Evolutionary conservation across 2,329 filamentous ascomycete genomes (phyloP), one percentile per base, ranked within the genome.

Genomic region (Colletotrichum theobromicola): DNA sequence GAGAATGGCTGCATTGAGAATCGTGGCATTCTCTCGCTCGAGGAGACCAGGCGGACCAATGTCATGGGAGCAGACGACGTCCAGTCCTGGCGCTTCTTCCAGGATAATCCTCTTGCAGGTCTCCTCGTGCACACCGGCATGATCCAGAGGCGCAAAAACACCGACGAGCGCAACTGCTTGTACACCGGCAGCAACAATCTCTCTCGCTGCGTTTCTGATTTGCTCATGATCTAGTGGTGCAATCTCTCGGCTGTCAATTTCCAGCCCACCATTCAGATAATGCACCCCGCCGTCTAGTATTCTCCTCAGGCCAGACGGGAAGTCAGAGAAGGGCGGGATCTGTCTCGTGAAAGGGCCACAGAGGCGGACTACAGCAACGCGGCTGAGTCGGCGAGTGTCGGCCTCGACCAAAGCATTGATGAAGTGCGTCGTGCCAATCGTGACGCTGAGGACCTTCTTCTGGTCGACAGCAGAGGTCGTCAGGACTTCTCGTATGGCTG

Each of bases 1-100:
- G 16, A 89, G 81, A 62, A 90, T 87, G 8, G 88, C 85, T 4
- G 88, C 88, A 70, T 90, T 90, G 62, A 90, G 82, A 24, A 90
- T 89, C 3, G 87, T 87, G 6, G 89, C 88, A 80, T 90, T 90
- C 77, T 90, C 89, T 21, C 89, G 75, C 75, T 85, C 84, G 13
- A 88, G 75, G 1, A 88, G 78, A 1, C 87, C 87, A 0, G 85
- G 84, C 3, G 83, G 84, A 1, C 85, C 87, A 21, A 88, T 85
- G 28, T 84, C 80, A 42, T 85, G 83, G 1, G 86, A 87, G 74
- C 84, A 87, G 1, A 87, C 84, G 1, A 88, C 80, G 1, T 81
- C 78, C 0, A 86, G 75, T 6, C 75, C 76, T 1, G 86, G 85
- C 6, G 79, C 78, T 13, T 81, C 80, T 5, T 84, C 74, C 0